A percentile compares a stretch with the other conserved stretches of the same genome.
phyloP scores from a whole-genome alignment of 2,329 filamentous ascomycete species.

The Atkinsonella hypoxylon region DNA sequence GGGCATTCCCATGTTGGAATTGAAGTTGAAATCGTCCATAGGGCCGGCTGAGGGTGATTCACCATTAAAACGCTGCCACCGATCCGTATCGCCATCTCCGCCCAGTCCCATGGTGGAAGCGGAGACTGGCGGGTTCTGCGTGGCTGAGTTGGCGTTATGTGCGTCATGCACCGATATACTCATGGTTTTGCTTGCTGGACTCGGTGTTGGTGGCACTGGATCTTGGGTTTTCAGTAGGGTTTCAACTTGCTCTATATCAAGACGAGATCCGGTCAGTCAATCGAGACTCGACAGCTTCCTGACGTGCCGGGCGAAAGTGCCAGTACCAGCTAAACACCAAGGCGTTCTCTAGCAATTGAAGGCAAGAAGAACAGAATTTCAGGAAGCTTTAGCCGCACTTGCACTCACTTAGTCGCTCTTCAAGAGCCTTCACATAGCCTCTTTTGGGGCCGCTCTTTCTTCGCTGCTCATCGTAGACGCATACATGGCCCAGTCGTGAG shows the following conservation, averaged over 20 bases:
- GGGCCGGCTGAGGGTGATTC: slow-evolving; percentile 37
- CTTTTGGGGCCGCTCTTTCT: slow-evolving; percentile 92
- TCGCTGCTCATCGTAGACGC: slow-evolving; percentile 82
- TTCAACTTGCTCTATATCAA: slow-evolving; percentile 73
- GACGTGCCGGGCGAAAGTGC: too few species aligned
- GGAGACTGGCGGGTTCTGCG: slow-evolving; percentile 20
- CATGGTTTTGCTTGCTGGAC: slow-evolving; percentile 20
- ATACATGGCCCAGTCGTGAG: slow-evolving; percentile 72
- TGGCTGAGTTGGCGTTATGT: slow-evolving; percentile 17
- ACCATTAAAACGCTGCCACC: slow-evolving; percentile 42
- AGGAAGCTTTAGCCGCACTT: slow-evolving; percentile 19
- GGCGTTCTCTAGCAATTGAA: not conserved
- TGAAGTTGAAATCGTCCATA: slow-evolving; percentile 49
- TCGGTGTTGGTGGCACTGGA: slow-evolving; percentile 11
- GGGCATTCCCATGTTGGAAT: slow-evolving; percentile 33
- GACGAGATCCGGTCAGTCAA: not conserved
- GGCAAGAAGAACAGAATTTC: not conserved
- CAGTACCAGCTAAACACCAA: not conserved
- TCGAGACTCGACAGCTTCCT: not conserved
- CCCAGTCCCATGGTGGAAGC: slow-evolving; percentile 36
- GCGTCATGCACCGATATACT: slow-evolving; percentile 13
- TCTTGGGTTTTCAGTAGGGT: slow-evolving; percentile 73
- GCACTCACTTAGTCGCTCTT: slow-evolving; percentile 74
- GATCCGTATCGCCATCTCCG: slow-evolving; percentile 36
- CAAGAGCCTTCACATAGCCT: slow-evolving; percentile 87